Evolutionary conservation across 1,139 yeast species (phyloP), one percentile per base, ranked within the genome.

Genomic region (Taiozyma sp.): DNA sequence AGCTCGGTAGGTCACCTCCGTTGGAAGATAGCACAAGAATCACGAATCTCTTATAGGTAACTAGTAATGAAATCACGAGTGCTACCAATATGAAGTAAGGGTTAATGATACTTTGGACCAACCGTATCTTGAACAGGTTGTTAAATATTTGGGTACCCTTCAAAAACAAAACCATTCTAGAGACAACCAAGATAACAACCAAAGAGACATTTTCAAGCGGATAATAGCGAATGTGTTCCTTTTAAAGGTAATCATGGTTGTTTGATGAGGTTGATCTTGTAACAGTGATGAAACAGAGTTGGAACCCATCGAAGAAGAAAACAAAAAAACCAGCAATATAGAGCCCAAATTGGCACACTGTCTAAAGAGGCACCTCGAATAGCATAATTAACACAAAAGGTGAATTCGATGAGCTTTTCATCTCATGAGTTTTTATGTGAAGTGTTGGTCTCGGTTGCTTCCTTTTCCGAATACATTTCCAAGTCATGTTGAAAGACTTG

Each of bases 61-160:
- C 13, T 4, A 52, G 6, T 8, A 43, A 10, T 2, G 46, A 5
- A 3, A 52, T 8, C 1, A 38, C 13, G 2, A 46, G 12, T 30
- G 49, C 52, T 2, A 54, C 39, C 7, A 44, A 12, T 8, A 53
- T n/a, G 8, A 53, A 9, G 9, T 46, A 39, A 4, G 56, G 56
- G 12, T 32, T 44, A 6, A 46, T 34, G 13, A 48, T 38, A 9
- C 48, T 23, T 9, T 52, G 55, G 4, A 52, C 36, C n/a, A 53
- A 19, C 13, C 28, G 45, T n/a, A 50, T 36, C 14, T 48, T 48
- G 19, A 53, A 29, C 14, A 46, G 22, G 14, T 47, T 45, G 22
- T 53, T 51, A 10, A 44, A 12, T 29, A 51, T 50, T 42, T 52
- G 48, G 5, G 51, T 42, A 7, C 48, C 45, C 19, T 46, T 47